Evolutionary conservation across 2,329 filamentous ascomycete species (phyloP).

Genomic region (Trichoderma aggressivum): DNA sequence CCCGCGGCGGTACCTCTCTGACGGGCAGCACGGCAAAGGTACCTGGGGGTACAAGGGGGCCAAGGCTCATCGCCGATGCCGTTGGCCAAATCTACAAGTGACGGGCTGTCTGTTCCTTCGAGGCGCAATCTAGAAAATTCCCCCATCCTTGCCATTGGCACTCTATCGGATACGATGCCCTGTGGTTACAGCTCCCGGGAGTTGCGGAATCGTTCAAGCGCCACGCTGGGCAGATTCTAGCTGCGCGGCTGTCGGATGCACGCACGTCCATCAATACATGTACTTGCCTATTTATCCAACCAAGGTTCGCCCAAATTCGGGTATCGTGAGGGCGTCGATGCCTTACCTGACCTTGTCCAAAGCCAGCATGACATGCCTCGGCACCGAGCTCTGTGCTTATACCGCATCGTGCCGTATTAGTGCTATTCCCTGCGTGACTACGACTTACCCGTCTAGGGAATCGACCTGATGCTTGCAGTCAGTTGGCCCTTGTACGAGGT

Average conservation of each 20-base stretch:
- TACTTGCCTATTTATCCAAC: background rate
- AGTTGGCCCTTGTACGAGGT: background rate
- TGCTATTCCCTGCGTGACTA: background rate
- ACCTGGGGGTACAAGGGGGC: background rate
- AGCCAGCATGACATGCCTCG: background rate
- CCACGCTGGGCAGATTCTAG: background rate
- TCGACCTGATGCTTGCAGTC: background rate
- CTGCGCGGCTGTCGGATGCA: background rate
- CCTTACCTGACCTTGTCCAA: background rate
- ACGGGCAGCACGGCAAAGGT: background rate
- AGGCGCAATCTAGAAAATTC: constrained; percentile 15
- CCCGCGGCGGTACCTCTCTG: background rate
- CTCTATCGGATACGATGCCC: background rate
- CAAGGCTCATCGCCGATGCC: background rate
- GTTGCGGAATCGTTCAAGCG: background rate
- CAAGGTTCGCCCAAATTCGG: background rate
- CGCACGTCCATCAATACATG: background rate
- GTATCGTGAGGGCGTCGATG: background rate
- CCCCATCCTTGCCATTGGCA: background rate
- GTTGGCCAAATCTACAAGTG: background rate
- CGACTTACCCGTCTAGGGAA: background rate
- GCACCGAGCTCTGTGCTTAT: background rate
- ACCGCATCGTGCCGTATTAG: background rate
- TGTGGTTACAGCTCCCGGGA: background rate
- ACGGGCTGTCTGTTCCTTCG: constrained; percentile 1